Base-by-base conservation (phyloP, 169 alveolate genomes). In the Blepharisma undulans region DNA sequence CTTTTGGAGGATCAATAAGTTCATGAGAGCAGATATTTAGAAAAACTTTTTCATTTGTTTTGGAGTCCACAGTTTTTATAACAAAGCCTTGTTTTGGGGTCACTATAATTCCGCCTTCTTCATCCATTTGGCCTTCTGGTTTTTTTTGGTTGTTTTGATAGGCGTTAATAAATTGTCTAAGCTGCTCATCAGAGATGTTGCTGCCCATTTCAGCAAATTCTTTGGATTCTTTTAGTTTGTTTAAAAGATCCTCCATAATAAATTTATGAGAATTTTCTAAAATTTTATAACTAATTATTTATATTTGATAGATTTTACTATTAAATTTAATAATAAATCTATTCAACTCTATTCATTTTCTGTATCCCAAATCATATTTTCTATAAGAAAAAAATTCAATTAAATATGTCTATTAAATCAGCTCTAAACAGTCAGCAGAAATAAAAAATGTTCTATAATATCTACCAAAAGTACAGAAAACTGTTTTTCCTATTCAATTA, bases 91-190 rank as follows among this genome's bases (percentile, higher is more conserved):
- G 94, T 7, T 91, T 90, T 18, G 98, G 97, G 32, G 92, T 86
- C 48, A 96, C 93, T 32, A 95, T 89, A 61, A 94, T 94, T 19
- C 98, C 98, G 8, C 98, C 98, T 72, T 96, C 98, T 30, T 87
- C 80, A 76, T 96, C 98, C 18, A 96, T 91, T 19, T 94, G 94
- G 33, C 93, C 94, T 3, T 95, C 96, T 19, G 93, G 85, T 71
- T 88, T 91, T 76, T 89, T 79, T 27, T 78, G 72, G 86, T 90
- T 72, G 33, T 25, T 72, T 72, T 92, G 92, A 33, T 74, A 81
- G 4, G 72, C 25, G 32, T 59, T 59, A 18, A 81, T 29, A 8
- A 92, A 88, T n/a, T 92, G 90, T 76, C 76, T 82, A n/a, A 82
- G 29, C 36, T 82, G 78, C 10, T 22, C 32, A 30, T 82, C 89